phyloP scores from a whole-genome alignment of 192 early-diverging fungal species.

The Piromyces finnis region DNA sequence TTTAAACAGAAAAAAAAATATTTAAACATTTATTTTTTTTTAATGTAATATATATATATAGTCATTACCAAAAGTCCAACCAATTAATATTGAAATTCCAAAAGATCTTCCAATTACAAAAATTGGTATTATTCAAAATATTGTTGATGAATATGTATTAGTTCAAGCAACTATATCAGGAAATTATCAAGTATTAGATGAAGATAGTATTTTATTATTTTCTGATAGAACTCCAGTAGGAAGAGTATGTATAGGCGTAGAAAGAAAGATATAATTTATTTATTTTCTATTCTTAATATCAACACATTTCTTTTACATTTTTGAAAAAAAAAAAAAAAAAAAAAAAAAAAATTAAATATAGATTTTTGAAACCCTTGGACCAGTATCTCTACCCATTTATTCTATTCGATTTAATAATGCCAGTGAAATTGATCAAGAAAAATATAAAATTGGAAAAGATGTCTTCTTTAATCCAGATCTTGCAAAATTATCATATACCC shows the following conservation, averaged over 20 bases:
- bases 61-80: conserved; percentile 14
- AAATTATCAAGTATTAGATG: conserved; percentile 46
- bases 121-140: conserved; percentile 45
- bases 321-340: too few relatives aligned
- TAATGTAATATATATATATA: too few relatives aligned
- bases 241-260: conserved; percentile 19
- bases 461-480: conserved; percentile 49
- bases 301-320: too few relatives aligned
- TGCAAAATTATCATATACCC: conserved; percentile 44
- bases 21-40: too few relatives aligned
- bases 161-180: conserved; percentile 29
- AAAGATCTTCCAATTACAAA: conserved; percentile 18
- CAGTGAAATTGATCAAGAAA: conserved; percentile 30
- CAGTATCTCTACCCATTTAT: conserved; percentile 65
- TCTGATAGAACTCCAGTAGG: conserved; percentile 41
- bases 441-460: conserved; percentile 15
- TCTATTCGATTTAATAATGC: conserved; percentile 51
- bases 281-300: too few relatives aligned
- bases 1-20: too few relatives aligned
- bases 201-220: conserved; percentile 51
- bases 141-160: conserved; percentile 57
- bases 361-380: conserved; percentile 88
- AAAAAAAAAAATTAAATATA: not conserved
- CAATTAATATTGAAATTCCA: conserved; percentile 21
- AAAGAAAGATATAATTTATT: too few relatives aligned